A percentile compares a stretch with the other conserved stretches of the same genome.
phyloP scores from a whole-genome alignment of 148 eudicot genomes.

The Rhododendron ovatum region DNA sequence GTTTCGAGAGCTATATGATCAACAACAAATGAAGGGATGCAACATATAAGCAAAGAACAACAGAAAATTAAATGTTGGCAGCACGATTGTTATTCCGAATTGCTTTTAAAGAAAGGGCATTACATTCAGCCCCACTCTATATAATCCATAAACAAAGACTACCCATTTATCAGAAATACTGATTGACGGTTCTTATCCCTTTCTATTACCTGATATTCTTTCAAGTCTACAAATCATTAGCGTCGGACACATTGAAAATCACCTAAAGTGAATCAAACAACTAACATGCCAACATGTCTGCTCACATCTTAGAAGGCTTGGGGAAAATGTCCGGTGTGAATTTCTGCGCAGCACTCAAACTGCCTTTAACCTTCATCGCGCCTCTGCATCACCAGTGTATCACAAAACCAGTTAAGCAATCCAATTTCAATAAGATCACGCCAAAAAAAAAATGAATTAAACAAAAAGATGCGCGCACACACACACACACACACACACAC shows the following conservation, averaged over 20 bases:
- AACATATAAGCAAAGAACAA: neutral
- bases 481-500: too few species aligned
- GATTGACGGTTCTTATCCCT: neutral
- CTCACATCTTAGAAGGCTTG: conserved; percentile 93
- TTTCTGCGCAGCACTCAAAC: conserved; percentile 86
- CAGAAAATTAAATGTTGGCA: neutral
- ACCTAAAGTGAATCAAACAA: neutral
- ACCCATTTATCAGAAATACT: neutral
- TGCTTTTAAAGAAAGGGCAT: neutral
- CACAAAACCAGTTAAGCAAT: neutral
- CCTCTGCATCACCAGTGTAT: conserved; percentile 45
- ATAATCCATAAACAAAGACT: neutral
- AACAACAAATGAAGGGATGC: neutral
- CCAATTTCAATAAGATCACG: neutral
- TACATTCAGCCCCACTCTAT: neutral
- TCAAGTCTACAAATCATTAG: neutral
- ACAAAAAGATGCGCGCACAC: neutral
- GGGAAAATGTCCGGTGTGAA: conserved; percentile 98
- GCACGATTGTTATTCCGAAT: neutral
- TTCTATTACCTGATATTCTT: neutral
- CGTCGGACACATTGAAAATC: neutral
- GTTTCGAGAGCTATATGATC: neutral
- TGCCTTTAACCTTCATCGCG: conserved; percentile 86
- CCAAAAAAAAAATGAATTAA: too few species aligned
- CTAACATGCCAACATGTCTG: neutral